Base-by-base conservation (phyloP, 352 stramenopile genomes). In the Phytophthora hibernalis region DNA sequence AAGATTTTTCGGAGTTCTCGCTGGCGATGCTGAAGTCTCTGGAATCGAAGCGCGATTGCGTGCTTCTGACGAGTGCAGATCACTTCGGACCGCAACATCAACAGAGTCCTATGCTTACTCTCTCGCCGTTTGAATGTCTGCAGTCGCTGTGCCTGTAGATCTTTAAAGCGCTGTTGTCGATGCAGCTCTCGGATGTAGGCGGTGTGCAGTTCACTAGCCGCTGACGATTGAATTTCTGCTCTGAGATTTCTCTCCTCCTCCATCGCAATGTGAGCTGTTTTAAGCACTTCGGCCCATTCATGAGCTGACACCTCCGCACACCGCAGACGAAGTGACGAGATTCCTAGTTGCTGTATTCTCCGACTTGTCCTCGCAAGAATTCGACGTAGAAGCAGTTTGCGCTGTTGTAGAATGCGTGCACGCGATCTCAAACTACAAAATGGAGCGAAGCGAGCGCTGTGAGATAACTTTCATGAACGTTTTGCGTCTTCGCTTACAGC, bases 231-330 rank as follows among this genome's bases (percentile, higher is more conserved):
- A n/a, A 77, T 67, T 18, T 83, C 45, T 18, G 67, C 35, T 54
- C 79, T 70, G 21, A 79, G 59, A 15, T 54, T 59, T 21, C 64
- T 69, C 63, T 89, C 77, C 54, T 89, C 80, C 38, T 87, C 73
- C 50, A 89, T 69, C 4, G 77, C 76, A 2, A 44, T 9, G 9
- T 77, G 76, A 1, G 80, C 73, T 12, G 72, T 40, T 37, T 74
- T 73, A n/a, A 87, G 71, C 8, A 79, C 71, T 18, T 74, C 54
- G 1, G 67, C 48, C 80, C 80, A 89, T 24, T 85, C 73, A 7
- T 68, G 31, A 20, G 71, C 51, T 38, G 48, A 62, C 10, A 63
- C 65, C 38, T 83, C 65, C 0, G 74, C 38, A 35, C 77, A 80
- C 16, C 70, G 65, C 42, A 88, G 13, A 9, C 77, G 70, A 4